Base-by-base conservation (phyloP, 2,329 filamentous ascomycete species). In the Coniochaeta ligniaria region DNA sequence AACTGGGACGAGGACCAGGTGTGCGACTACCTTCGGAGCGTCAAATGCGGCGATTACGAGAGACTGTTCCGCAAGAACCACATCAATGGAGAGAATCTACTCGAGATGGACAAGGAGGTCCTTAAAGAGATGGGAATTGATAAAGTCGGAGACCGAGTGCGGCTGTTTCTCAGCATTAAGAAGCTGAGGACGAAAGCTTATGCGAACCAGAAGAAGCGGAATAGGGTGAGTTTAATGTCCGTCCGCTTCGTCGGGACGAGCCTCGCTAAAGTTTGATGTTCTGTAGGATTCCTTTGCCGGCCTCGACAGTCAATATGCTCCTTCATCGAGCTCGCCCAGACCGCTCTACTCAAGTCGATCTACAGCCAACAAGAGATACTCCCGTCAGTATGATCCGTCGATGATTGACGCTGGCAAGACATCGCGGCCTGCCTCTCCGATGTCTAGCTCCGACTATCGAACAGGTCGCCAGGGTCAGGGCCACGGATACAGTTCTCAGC, bases 121-220 rank as follows among this genome's bases (percentile, higher is more conserved):
- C 82, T 99, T 64, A 96, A 96, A 75, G 95, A 99, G 74, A 96
- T 99, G 86, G 95, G 95, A 50, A 94, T 99, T 67, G 96, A 96
- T 67, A 99, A 98, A 76, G 91, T 99, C 65, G 95, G 95, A 65
- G 95, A 99, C 74, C 88, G 95, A 59, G 94, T 99, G 38, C 90
- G 94, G 64, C 88, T 99, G 63, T 93, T 92, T 69, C 82, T 93
- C 63, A 88, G 88, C 66, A 92, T 94, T 71, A 94, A 94, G 77
- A 90, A 92, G 73, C 79, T 95, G 60, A 82, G 91, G 65, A 92
- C 88, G 60, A 91, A 87, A 73, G 85, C 89, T 6, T 89, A 89
- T 66, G 85, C 88, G 62, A 91, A 89, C 69, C 86, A 88, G 68
- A 91, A 90, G 75, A 92, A 92, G 78, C 86, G 91, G 63, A 92